Percentiles rank a stretch among this genome's conserved stretches.
phyloP scores from a whole-genome alignment of 2,329 filamentous ascomycete species.

The Pyrenophora seminiperda region DNA sequence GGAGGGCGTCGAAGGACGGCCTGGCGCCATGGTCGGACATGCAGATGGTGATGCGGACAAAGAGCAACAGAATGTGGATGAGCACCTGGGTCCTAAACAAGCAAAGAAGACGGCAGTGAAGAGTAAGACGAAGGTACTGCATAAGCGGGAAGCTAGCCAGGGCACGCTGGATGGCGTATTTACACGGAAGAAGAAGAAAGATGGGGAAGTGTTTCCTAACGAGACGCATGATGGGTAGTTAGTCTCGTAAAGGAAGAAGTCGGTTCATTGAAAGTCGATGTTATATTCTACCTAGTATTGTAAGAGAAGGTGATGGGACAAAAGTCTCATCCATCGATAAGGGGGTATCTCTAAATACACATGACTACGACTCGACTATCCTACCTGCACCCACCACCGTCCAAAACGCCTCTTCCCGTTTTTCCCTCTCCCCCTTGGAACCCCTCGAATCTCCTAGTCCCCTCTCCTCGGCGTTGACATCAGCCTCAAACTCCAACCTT shows the following conservation, averaged over 20 bases:
- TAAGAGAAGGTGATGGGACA: not conserved
- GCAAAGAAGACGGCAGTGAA: slow-evolving; percentile 54
- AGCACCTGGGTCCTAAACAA: slow-evolving; percentile 18
- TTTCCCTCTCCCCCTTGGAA: slow-evolving; percentile 70
- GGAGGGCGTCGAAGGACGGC: slow-evolving; percentile 46
- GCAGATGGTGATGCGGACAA: slow-evolving; percentile 27
- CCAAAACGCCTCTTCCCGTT: slow-evolving; percentile 93
- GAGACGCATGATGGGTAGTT: slow-evolving; percentile 17
- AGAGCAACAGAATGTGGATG: slow-evolving; percentile 7
- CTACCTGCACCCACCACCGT: slow-evolving; percentile 86
- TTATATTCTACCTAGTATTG: too few species aligned
- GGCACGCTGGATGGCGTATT: slow-evolving; percentile 47
- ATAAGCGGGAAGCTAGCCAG: slow-evolving; percentile 62
- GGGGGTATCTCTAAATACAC: slow-evolving; percentile 9
- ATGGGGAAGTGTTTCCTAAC: slow-evolving; percentile 22
- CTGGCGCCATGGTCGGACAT: slow-evolving; percentile 46
- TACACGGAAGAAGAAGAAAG: slow-evolving; percentile 40
- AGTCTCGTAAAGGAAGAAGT: not conserved
- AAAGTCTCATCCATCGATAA: not conserved
- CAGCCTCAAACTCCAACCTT: slow-evolving; percentile 84
- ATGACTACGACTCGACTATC: slow-evolving; percentile 56
- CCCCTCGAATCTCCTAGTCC: slow-evolving; percentile 44
- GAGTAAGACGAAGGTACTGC: slow-evolving; percentile 65
- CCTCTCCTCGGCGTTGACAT: slow-evolving; percentile 62
- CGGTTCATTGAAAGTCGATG: not conserved